Percentiles rank a stretch among this genome's conserved stretches.
These are phyloP conservation scores for Syzygium jambos DNA, from an alignment of 345 rosid genomes.

Conservation along the genomic window DNA sequence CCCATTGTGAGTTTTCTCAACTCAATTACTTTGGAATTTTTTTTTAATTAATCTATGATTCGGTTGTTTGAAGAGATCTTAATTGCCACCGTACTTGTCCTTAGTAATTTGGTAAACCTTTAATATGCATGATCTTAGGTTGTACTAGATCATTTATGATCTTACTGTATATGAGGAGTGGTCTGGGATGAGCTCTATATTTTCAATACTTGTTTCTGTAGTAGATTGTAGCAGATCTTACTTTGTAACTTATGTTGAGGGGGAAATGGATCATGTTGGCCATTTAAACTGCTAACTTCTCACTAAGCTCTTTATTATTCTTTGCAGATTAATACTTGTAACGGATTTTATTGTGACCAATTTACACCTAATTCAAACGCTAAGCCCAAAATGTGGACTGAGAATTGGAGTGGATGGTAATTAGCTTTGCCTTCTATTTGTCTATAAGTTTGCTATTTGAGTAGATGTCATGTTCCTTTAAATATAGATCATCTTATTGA, in stretches of 20 bases:
- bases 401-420: slow-evolving; percentile 97
- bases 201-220: neutral
- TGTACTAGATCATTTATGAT: neutral
- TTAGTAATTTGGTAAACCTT: neutral
- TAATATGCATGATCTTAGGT: neutral
- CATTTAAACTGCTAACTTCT: neutral
- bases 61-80: neutral
- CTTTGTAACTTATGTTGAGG: neutral
- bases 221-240: neutral
- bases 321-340: slow-evolving; percentile 87
- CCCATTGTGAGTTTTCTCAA: slow-evolving; percentile 50
- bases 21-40: neutral
- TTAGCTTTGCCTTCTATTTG: slow-evolving; percentile 3
- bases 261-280: neutral
- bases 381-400: slow-evolving; percentile 97
- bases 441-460: neutral
- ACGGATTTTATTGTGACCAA: slow-evolving; percentile 95
- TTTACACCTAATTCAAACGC: slow-evolving; percentile 82
- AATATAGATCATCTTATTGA: neutral
- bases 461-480: neutral
- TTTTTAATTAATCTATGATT: neutral
- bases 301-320: neutral
- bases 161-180: neutral
- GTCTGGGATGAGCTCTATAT: neutral
- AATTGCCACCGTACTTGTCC: neutral